Evolutionary conservation across 2,329 filamentous ascomycete species (phyloP), one percentile per base, ranked within the genome.

Genomic region (Pyricularia grisea): DNA sequence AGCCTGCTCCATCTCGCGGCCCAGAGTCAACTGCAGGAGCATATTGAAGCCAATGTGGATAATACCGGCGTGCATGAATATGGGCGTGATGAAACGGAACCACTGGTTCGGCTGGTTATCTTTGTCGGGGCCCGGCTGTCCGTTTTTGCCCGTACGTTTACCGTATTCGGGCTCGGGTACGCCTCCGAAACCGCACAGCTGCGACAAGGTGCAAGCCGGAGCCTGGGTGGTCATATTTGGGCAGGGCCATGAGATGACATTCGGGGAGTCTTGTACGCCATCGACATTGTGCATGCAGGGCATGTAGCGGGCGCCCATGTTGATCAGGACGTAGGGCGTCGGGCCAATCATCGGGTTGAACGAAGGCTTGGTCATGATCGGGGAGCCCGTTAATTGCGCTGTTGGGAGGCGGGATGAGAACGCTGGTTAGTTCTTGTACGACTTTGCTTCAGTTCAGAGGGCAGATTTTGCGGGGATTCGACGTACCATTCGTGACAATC

Each of bases 311-410:
- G 94, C 92, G 70, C 95, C 95, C 69, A 99, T 97, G 79, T 97
- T 97, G 82, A 98, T 97, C 74, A 97, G 87, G 28, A 98, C 88
- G 73, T 93, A 92, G 1, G 90, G 87, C 5, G 94, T 97, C 0
- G 95, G 95, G 0, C 95, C 95, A 75, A 99, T 97, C 93, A 99
- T 97, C 70, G 92, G 91, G 80, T 98, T 99, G 82, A 99, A 97
- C 20, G 85, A 85, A 1, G 95, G 95, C 69, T 94, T 87, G 68
- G 89, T 94, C 81, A 89, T 86, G 75, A 93, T 92, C 25, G 90
- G 86, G 28, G 90, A 90, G 68, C 91, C 91, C 0, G 94, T 97
- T 33, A 72, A 55, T 61, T 68, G 66, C 27, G 64, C 73, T 70
- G 63, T 27, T 20, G 4, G 72, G 14, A 63, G 33, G 12, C 6